phyloP scores from a whole-genome alignment of 2,329 filamentous ascomycete genomes.

The Amauroascus verrucosus region DNA sequence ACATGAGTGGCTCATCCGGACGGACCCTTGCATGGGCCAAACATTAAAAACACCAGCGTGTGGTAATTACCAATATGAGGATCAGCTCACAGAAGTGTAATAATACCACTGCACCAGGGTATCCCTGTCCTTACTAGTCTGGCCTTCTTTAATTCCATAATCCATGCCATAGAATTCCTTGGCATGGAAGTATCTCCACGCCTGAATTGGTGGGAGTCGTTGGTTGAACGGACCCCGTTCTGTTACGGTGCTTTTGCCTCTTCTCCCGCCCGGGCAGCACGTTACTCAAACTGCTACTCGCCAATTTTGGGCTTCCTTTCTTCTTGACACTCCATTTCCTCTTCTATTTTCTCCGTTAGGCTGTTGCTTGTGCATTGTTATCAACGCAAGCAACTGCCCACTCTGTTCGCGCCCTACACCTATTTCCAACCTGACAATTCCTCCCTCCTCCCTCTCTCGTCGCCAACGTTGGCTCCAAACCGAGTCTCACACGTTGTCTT shows the following conservation, averaged over 20 bases:
- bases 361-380: neutral
- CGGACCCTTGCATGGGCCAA: neutral
- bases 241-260: neutral
- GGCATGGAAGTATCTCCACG: slow-evolving; percentile 7
- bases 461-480: neutral
- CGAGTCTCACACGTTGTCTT: slow-evolving; percentile 5
- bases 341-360: neutral
- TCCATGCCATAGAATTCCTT: slow-evolving; percentile 12
- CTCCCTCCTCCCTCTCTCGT: neutral
- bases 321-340: neutral
- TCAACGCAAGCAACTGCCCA: neutral
- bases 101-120: neutral
- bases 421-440: neutral
- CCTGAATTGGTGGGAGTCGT: neutral
- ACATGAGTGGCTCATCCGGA: neutral
- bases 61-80: neutral
- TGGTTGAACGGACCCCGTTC: neutral
- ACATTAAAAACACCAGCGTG: neutral
- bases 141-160: slow-evolving; percentile 11
- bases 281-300: slow-evolving; percentile 3
- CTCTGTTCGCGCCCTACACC: neutral
- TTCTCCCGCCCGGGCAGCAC: neutral
- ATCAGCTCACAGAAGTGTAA: neutral
- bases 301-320: neutral
- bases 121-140: slow-evolving; percentile 1